Evolutionary conservation across 306 rosid genomes (phyloP).

Genomic region (Lathyrus oleraceus): DNA sequence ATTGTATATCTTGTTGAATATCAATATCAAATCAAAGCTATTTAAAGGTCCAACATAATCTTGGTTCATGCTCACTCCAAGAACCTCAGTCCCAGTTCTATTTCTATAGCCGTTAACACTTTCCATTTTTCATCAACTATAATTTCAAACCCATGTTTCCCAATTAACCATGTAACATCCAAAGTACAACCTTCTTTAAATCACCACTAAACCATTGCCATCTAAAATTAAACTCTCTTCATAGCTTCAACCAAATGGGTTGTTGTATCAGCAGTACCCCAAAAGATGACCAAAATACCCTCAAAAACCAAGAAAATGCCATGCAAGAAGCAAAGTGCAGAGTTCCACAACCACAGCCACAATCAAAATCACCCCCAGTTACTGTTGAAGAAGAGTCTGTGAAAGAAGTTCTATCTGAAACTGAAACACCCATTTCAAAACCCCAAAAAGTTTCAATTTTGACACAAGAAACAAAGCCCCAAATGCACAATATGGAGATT

Average conservation of each 20-base stretch:
- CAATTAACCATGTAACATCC: constrained; percentile 33
- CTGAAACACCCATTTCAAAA: constrained; percentile 75
- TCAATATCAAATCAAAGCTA: constrained; percentile 17
- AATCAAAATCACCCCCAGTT: constrained; percentile 21
- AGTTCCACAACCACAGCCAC: constrained; percentile 15
- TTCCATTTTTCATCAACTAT: constrained; percentile 12
- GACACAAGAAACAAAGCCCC: constrained; percentile 33
- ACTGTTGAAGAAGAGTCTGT: constrained; percentile 69
- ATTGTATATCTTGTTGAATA: not conserved
- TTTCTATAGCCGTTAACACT: constrained; percentile 40
- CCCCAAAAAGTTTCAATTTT: constrained; percentile 35
- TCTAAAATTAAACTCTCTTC: constrained; percentile 16
- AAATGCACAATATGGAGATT: constrained; percentile 20
- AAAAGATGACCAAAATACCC: constrained; percentile 30
- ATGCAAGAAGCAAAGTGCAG: constrained; percentile 36
- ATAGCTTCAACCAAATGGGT: constrained; percentile 59
- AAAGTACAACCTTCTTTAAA: constrained; percentile 17
- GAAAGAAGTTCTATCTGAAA: constrained; percentile 88
- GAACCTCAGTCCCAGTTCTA: not conserved
- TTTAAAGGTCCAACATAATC: constrained; percentile 33
- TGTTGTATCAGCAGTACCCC: constrained; percentile 60
- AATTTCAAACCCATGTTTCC: constrained; percentile 17
- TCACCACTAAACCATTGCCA: constrained; percentile 17
- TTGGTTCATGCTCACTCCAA: constrained; percentile 8
- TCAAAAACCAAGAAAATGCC: constrained; percentile 25